Evolutionary conservation across 169 alveolate genomes (phyloP).

Genomic region (Eimeria zaria): DNA sequence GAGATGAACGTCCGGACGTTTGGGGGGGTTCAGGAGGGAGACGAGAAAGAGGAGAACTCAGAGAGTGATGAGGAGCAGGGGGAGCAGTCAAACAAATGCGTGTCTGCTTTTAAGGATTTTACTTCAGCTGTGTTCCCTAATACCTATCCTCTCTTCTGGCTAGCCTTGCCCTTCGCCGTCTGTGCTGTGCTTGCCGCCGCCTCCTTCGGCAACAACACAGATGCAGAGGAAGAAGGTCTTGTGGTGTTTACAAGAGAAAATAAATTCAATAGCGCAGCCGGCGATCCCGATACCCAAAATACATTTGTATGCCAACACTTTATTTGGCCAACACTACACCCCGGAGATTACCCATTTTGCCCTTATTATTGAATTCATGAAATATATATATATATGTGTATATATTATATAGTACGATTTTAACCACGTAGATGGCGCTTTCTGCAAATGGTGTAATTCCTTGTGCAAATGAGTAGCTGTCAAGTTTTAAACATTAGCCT

Average conservation of each 20-base stretch:
- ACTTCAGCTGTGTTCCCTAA: slow-evolving; percentile 61
- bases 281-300: slow-evolving; percentile 54
- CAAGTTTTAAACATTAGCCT: background rate
- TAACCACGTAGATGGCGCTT: background rate
- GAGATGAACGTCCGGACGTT: slow-evolving; percentile 7
- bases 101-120: slow-evolving; percentile 11
- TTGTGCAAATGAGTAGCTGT: background rate
- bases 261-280: slow-evolving; percentile 2
- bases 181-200: slow-evolving; percentile 70
- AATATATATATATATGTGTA: background rate
- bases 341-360: background rate
- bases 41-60: slow-evolving; percentile 65
- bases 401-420: background rate
- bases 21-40: slow-evolving; percentile 39
- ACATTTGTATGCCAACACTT: background rate
- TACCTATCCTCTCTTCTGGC: slow-evolving; percentile 68
- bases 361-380: background rate
- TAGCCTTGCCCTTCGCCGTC: slow-evolving; percentile 60
- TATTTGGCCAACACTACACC: background rate
- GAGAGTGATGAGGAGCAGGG: slow-evolving; percentile 77
- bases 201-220: slow-evolving; percentile 51
- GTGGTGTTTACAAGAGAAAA: slow-evolving; percentile 30
- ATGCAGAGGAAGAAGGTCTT: slow-evolving; percentile 9
- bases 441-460: background rate
- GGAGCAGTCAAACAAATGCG: slow-evolving; percentile 39